A percentile compares a stretch with the other conserved stretches of the same genome.
Evolutionary conservation across 306 rosid species (phyloP).

Genomic region (Glycine tomentella): DNA sequence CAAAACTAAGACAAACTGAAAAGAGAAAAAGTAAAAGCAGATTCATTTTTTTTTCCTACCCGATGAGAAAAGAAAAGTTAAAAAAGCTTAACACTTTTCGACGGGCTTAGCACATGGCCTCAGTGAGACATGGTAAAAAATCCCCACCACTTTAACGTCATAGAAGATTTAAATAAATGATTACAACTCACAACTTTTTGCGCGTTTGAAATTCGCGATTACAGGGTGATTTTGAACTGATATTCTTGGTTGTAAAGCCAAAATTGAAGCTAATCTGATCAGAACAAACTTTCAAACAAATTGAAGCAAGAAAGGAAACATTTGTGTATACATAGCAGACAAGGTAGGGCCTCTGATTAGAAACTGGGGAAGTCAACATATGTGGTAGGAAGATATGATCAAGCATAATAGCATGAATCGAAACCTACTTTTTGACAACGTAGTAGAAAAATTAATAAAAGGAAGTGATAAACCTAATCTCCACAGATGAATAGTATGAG

Average conservation of each 20-base stretch:
- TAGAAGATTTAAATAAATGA: slow-evolving; percentile 61
- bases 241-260: slow-evolving; percentile 50
- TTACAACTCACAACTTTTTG: slow-evolving; percentile 53
- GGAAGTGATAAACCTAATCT: slow-evolving; percentile 39
- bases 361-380: slow-evolving; percentile 64
- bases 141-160: slow-evolving; percentile 56
- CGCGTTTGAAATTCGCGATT: slow-evolving; percentile 38
- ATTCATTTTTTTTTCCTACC: slow-evolving; percentile 40
- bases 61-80: slow-evolving; percentile 53
- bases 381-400: slow-evolving; percentile 42
- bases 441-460: not conserved
- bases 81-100: slow-evolving; percentile 50
- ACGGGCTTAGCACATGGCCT: slow-evolving; percentile 76
- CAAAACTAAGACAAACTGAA: slow-evolving; percentile 48
- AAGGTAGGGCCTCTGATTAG: slow-evolving; percentile 50
- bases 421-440: slow-evolving; percentile 45
- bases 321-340: slow-evolving; percentile 20
- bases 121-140: slow-evolving; percentile 51
- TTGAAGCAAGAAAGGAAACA: slow-evolving; percentile 1
- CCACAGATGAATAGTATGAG: slow-evolving; percentile 50
- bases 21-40: slow-evolving; percentile 47
- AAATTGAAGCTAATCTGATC: slow-evolving; percentile 47
- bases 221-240: slow-evolving; percentile 42
- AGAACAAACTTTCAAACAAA: not conserved
- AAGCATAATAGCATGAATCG: slow-evolving; percentile 44